Conservation (phyloP, 768 basidiomycete genomes). For the Tylopilus intermedius region DNA sequence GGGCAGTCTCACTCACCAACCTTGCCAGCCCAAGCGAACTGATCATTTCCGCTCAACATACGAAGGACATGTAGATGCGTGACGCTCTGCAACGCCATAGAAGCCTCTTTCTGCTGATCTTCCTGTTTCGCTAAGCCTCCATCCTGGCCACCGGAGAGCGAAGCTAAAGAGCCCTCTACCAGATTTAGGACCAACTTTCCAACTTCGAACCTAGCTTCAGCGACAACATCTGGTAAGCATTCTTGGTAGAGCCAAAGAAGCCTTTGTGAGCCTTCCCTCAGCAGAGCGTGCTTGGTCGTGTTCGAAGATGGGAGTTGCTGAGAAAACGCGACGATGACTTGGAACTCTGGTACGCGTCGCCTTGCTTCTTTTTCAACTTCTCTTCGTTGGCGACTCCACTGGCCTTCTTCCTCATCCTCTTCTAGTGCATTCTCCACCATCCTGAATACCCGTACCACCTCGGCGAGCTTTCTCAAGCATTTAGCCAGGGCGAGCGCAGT, state of each 20-base stretch:
- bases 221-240: conserved; percentile 65
- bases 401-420: conserved; percentile 62
- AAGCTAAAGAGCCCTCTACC: conserved; percentile 26
- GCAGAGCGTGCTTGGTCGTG: conserved; percentile 48
- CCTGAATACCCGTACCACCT: conserved; percentile 47
- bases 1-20: conserved; percentile 44
- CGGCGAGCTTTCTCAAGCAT: conserved; percentile 66
- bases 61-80: conserved; percentile 75
- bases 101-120: conserved; percentile 13
- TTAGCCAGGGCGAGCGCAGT: conserved; percentile 74
- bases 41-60: conserved; percentile 68
- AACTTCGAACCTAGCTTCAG: conserved; percentile 80
- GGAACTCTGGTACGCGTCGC: conserved; percentile 77
- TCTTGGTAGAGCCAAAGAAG: conserved; percentile 83
- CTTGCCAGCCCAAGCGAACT: conserved; percentile 76
- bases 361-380: conserved; percentile 77
- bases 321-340: conserved; percentile 79
- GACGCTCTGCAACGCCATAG: conserved; percentile 42
- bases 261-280: conserved; percentile 76
- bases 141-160: conserved; percentile 12
- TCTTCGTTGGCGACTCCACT: conserved; percentile 61
- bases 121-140: conserved; percentile 8
- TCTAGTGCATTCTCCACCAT: conserved; percentile 50
- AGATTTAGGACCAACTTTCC: conserved; percentile 67
- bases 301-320: conserved; percentile 42